Base-by-base conservation (phyloP, 164 flowering plant species). In the Nymphaea colorata region DNA sequence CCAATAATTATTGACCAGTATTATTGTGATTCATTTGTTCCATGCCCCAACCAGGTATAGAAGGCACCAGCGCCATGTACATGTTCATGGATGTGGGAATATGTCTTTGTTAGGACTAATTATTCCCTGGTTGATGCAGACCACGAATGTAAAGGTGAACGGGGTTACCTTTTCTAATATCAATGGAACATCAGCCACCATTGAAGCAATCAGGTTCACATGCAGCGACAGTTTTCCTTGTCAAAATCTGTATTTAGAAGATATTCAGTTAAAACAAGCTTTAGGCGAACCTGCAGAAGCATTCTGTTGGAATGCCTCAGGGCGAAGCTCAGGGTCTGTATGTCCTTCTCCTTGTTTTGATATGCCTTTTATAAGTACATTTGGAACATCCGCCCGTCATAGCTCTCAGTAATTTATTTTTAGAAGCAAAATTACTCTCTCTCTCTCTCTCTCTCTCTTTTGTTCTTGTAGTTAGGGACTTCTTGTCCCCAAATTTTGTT, bases 1-100 rank as follows among this genome's bases (percentile, higher is more conserved):
- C 96, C 98, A 42, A 86, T 95, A 64, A 84, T 92, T 66, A 79
- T 95, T 44, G 89, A 95, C 79, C 99, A 95, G 70, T 90, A 84
- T 69, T 95, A 95, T 69, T 95, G 99, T 65, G 99, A 95, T 71
- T 83, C 96, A 3, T 63, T 5, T 10, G 2, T 4, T 8, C 85
- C 91, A 55, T 92, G 99, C 82, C 66, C 64, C 43, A 94, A 94
- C 74, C 90, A 90, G 97, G 97, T 91, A 82, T 6, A 5, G 12
- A 47, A 61, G 12, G 11, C 8, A 44, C 43, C 11, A 36, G 44
- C 6, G 42, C 4, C 59, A 41, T 45, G 10, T 5, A 10, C 53
- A 45, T 0, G 10, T 45, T 5, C 53, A 45, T 5, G 53, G 5
- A 10, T 45, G 10, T 45, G 53, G 53, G 5, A 45, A 0, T 10